phyloP scores from a whole-genome alignment of 1,284 basidiomycete genomes.

The Boletus hoseneyae region DNA sequence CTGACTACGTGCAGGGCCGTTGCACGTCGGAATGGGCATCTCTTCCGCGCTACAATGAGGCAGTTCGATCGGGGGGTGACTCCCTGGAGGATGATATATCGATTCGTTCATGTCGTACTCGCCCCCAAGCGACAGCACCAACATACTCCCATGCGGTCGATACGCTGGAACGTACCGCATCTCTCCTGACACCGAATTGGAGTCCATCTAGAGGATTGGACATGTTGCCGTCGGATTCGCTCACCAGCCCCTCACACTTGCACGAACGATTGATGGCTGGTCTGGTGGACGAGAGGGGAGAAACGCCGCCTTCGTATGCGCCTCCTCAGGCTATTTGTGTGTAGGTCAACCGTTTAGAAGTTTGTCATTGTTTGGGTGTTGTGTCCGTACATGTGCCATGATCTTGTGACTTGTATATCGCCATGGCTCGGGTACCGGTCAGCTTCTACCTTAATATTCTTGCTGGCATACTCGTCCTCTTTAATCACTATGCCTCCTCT shows the following conservation, averaged over 20 bases:
- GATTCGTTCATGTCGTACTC: constrained; percentile 40
- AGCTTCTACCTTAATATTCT: constrained; percentile 23
- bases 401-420: not conserved
- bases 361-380: not conserved
- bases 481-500: constrained; percentile 19
- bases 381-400: too few relatives aligned
- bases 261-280: constrained; percentile 63
- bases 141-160: not conserved
- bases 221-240: constrained; percentile 23
- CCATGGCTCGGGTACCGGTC: constrained; percentile 17
- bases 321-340: not conserved
- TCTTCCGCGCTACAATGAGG: constrained; percentile 65
- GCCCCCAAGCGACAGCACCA: constrained; percentile 8
- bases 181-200: constrained; percentile 36
- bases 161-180: constrained; percentile 27
- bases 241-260: constrained; percentile 42
- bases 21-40: constrained; percentile 77
- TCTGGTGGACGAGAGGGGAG: constrained; percentile 59
- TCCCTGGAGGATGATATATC: constrained; percentile 26
- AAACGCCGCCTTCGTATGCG: constrained; percentile 62
- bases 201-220: constrained; percentile 12
- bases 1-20: constrained; percentile 51
- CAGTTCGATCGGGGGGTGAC: constrained; percentile 31
- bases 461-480: constrained; percentile 21
- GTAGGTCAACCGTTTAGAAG: not conserved